Evolutionary conservation across 1,139 yeast species (phyloP).

Genomic region (Candida sp.): DNA sequence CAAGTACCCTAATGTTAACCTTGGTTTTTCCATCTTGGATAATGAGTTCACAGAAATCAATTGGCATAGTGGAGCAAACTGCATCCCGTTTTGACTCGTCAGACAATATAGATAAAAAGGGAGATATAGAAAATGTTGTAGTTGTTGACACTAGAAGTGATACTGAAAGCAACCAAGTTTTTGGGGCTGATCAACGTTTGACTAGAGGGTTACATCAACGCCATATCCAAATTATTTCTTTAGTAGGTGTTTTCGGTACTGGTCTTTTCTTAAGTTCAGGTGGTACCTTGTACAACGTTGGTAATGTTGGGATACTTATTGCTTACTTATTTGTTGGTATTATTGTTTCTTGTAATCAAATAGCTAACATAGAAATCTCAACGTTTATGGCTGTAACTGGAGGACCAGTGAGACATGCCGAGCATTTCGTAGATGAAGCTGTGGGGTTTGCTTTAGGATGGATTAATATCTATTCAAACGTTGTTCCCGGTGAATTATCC

Average conservation of each 20-base stretch:
- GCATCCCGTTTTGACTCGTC: not conserved
- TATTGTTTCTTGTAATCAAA: slow-evolving; percentile 18
- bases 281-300: slow-evolving; percentile 14
- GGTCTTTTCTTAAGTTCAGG: slow-evolving; percentile 21
- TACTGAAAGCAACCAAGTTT: not conserved
- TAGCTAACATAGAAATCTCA: slow-evolving; percentile 24
- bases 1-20: too few relatives aligned
- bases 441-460: slow-evolving; percentile 24
- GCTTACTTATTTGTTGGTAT: slow-evolving; percentile 18
- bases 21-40: too few relatives aligned
- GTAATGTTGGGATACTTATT: slow-evolving; percentile 20
- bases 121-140: not conserved
- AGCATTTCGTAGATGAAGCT: slow-evolving; percentile 23
- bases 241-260: slow-evolving; percentile 27
- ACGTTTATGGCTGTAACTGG: slow-evolving; percentile 28
- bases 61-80: not conserved
- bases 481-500: slow-evolving; percentile 21
- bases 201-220: not conserved
- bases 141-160: not conserved
- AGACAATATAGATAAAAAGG: not conserved
- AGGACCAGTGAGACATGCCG: slow-evolving; percentile 25
- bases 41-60: too few relatives aligned
- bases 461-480: slow-evolving; percentile 12
- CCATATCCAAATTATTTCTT: slow-evolving; percentile 28
- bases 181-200: not conserved